Evolutionary conservation across 768 basidiomycete species (phyloP).

Genomic region (Pisolithus marmoratus): DNA sequence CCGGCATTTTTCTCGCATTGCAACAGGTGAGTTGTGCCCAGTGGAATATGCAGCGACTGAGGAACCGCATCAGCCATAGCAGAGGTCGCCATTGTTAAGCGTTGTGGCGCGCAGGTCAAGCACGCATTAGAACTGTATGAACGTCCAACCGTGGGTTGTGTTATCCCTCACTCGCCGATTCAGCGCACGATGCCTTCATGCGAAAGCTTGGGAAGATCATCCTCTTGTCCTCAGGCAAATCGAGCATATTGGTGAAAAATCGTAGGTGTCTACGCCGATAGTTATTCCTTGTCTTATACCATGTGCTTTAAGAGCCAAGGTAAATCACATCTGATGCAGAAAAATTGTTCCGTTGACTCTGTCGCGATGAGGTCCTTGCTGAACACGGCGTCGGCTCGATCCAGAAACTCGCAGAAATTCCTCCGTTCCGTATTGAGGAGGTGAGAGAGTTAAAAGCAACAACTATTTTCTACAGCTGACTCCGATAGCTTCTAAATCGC

Average conservation of each 20-base stretch:
- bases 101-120: conserved; percentile 62
- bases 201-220: conserved; percentile 90
- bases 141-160: not conserved
- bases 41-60: conserved; percentile 2
- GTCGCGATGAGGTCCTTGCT: conserved; percentile 55
- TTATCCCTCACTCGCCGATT: not conserved
- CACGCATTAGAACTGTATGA: conserved; percentile 66
- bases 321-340: conserved; percentile 2
- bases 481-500: conserved; percentile 61
- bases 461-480: conserved; percentile 2
- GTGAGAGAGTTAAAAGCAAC: conserved; percentile 29
- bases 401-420: conserved; percentile 47
- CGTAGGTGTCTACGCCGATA: conserved; percentile 41
- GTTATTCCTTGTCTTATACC: not conserved
- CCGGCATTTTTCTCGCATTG: conserved; percentile 70
- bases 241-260: conserved; percentile 88
- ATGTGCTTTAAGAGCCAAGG: conserved; percentile 18
- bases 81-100: conserved; percentile 65
- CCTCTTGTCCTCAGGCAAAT: conserved; percentile 82
- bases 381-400: conserved; percentile 66
- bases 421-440: conserved; percentile 57
- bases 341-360: conserved; percentile 8
- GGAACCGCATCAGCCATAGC: conserved; percentile 52
- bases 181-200: conserved; percentile 71
- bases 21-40: conserved; percentile 46